Evolutionary conservation across 2,329 filamentous ascomycete genomes (phyloP), one percentile per base, ranked within the genome.

Genomic region (Microdochium bolleyi): DNA sequence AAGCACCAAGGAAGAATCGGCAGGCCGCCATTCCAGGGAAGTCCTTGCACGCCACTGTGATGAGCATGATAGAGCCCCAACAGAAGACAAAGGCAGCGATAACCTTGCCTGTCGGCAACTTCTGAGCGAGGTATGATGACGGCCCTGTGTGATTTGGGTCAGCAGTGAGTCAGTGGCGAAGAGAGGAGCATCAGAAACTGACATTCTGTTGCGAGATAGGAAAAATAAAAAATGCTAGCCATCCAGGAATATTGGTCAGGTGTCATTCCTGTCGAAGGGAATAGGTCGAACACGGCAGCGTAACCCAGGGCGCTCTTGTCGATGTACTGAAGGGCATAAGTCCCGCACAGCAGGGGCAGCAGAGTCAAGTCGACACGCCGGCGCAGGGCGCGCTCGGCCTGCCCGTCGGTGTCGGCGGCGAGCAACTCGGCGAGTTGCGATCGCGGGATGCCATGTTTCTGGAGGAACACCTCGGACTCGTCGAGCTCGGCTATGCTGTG

Each of bases 141-240:
- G 52, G 52, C 32, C 34, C 16, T 24, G n/a, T n/a, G n/a, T n/a
- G n/a, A n/a, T n/a, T n/a, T n/a, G n/a, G n/a, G n/a, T n/a, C n/a
- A n/a, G n/a, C n/a, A n/a, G n/a, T n/a, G n/a, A n/a, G n/a, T n/a
- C n/a, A n/a, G n/a, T n/a, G 11, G 27, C 27, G 27, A 30, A 30
- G 11, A 30, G 27, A 30, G 11, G 11, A 30, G 27, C 11, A 11
- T 30, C 27, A 30, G 27, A 16, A 19, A 41, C 37, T 16, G 4
- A 16, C 19, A 53, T 27, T 53, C 30, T 10, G 22, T 27, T 2
- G 44, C 37, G 14, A 53, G 49, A n/a, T 53, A 50, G 14, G 62
- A 76, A 24, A 80, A 70, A 55, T 79, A 81, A 59, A 80, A 81
- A 7, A 80, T 74, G 19, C 70, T 75, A 1, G 76, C 74, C n/a